Base-by-base conservation (phyloP, 148 eudicot species). In the Selenicereus undatus region DNA sequence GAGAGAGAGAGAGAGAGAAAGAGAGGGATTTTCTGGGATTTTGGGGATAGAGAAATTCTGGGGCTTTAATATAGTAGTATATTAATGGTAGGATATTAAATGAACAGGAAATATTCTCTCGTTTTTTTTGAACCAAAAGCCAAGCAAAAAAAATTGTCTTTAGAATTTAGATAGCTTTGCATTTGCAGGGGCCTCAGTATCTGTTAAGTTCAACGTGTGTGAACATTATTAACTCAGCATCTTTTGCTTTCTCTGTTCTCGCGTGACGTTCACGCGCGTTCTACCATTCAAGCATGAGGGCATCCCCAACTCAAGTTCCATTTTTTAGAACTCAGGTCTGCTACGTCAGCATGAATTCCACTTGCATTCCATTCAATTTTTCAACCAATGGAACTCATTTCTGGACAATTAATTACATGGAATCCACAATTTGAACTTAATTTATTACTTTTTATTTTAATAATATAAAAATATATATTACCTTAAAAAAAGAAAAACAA, bases 81-180 rank as follows among this genome's bases (percentile, higher is more conserved):
- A 50, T 54, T 76, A 73, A 32, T 10, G 26, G 26, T 12, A n/a
- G n/a, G 73, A 42, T 68, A 76, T 68, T 39, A 21, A 35, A 74
- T 56, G 65, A 75, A 75, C 42, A 75, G 77, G 10, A 75, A 26
- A 26, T 52, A 75, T 66, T 66, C 35, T 66, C 32, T 65, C 32
- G 26, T 24, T 8, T n/a, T n/a, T n/a, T n/a, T n/a, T n/a, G n/a
- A n/a, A n/a, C n/a, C n/a, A 13, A 32, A 66, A 35, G 43, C 1
- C 4, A 13, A 32, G 51, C 51, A 17, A 30, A 76, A 69, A 78
- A 54, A 79, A 71, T 64, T 48, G 24, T 54, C 8, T 83, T 78
- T 32, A 32, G 32, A 32, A 32, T 74, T 83, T 83, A 75, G 80
- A 81, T 79, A 79, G 76, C 82, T 79, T 83, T 83, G 79, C 43